These are phyloP conservation scores for Aspergillus japonicus DNA, from an alignment of 2,329 filamentous ascomycete species.

Conservation along the genomic window DNA sequence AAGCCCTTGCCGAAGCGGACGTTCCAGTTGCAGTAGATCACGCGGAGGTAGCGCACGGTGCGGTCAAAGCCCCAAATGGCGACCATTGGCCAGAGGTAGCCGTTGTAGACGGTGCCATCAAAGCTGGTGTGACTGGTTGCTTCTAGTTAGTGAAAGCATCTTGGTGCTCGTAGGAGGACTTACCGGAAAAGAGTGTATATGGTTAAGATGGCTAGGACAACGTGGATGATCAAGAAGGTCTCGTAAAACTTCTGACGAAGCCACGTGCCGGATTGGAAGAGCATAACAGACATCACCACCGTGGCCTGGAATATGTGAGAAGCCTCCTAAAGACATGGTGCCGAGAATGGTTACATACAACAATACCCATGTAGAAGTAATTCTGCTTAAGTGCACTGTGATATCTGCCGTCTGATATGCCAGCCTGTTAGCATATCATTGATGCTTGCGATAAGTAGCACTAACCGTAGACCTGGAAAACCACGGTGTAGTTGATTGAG, in stretches of 20 bases:
- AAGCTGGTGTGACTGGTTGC: slow-evolving; percentile 44
- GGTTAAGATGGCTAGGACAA: slow-evolving; percentile 37
- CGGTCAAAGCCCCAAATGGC: slow-evolving; percentile 51
- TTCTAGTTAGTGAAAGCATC: background rate
- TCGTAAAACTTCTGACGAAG: slow-evolving; percentile 40
- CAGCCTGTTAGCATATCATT: background rate
- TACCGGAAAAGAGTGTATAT: slow-evolving; percentile 42
- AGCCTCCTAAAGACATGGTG: background rate
- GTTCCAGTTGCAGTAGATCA: slow-evolving; percentile 43
- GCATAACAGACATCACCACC: background rate
- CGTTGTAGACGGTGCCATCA: slow-evolving; percentile 46
- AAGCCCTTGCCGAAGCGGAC: slow-evolving; percentile 11
- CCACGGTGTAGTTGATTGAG: slow-evolving; percentile 56
- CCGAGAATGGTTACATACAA: slow-evolving; percentile 17
- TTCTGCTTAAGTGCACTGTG: slow-evolving; percentile 1
- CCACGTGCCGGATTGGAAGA: slow-evolving; percentile 5
- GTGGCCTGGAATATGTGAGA: background rate
- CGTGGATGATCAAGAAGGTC: slow-evolving; percentile 41
- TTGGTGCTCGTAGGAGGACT: background rate
- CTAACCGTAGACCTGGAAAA: slow-evolving; percentile 15
- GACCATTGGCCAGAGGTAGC: slow-evolving; percentile 50
- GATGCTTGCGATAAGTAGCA: too few species aligned
- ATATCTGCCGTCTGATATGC: background rate
- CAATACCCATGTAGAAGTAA: slow-evolving; percentile 19
- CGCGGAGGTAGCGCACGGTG: slow-evolving; percentile 21